A percentile compares a stretch with the other conserved stretches of the same genome.
These are phyloP conservation scores for Sporothrix pallida DNA, from an alignment of 2,329 filamentous ascomycete genomes.

Conservation along the genomic window DNA sequence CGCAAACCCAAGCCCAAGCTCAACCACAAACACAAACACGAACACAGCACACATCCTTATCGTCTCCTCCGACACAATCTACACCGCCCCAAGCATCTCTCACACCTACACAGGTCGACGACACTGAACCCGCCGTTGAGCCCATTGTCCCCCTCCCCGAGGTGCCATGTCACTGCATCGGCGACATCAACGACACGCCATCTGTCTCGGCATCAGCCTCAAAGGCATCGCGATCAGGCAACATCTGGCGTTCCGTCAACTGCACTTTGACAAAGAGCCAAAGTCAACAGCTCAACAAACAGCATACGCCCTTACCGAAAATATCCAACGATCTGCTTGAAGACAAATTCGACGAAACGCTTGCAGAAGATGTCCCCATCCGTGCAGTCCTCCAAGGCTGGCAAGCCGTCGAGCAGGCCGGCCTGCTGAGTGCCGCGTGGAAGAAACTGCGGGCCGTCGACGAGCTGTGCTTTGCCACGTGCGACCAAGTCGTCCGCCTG, in stretches of 20 bases:
- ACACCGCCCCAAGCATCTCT: too few species aligned
- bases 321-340: background rate
- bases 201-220: background rate
- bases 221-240: background rate
- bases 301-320: background rate
- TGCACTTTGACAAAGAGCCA: slow-evolving; percentile 5
- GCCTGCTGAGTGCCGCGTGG: background rate
- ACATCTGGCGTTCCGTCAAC: slow-evolving; percentile 3
- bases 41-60: background rate
- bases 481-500: slow-evolving; percentile 3
- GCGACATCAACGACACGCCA: background rate
- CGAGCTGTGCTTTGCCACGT: slow-evolving; percentile 11
- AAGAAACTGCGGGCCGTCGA: slow-evolving; percentile 9
- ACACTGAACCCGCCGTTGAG: background rate
- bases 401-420: slow-evolving; percentile 5
- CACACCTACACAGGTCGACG: background rate
- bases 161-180: background rate
- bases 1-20: background rate
- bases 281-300: background rate
- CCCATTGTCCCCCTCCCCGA: background rate
- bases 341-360: background rate
- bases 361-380: background rate
- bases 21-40: background rate
- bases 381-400: background rate
- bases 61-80: background rate